These are phyloP conservation scores for Oemleria cerasiformis DNA, from an alignment of 306 rosid species.

Conservation along the genomic window DNA sequence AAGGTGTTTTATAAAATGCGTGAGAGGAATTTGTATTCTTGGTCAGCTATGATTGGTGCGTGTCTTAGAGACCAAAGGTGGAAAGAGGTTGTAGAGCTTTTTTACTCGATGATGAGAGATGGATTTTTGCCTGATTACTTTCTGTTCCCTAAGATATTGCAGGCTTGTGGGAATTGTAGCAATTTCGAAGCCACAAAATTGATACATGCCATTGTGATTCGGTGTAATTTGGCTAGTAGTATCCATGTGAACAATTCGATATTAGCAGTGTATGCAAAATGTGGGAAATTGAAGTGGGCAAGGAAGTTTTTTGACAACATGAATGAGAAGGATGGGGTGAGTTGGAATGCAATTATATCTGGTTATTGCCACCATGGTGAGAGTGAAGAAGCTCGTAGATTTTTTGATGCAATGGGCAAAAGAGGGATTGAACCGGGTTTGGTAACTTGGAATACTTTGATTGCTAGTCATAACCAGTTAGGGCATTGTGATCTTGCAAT, in stretches of 20 bases:
- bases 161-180: conserved; percentile 68
- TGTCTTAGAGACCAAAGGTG: conserved; percentile 60
- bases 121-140: conserved; percentile 71
- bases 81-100: conserved; percentile 64
- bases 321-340: conserved; percentile 55
- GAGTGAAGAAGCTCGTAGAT: conserved; percentile 49
- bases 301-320: conserved; percentile 55
- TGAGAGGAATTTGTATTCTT: conserved; percentile 78
- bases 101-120: conserved; percentile 57
- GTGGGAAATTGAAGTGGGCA: conserved; percentile 59
- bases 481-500: conserved; percentile 66
- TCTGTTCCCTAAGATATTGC: conserved; percentile 67
- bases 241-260: conserved; percentile 52
- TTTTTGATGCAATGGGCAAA: conserved; percentile 59
- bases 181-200: conserved; percentile 46
- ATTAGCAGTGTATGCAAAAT: conserved; percentile 63
- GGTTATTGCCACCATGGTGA: conserved; percentile 69
- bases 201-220: conserved; percentile 71
- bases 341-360: conserved; percentile 71
- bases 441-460: conserved; percentile 85
- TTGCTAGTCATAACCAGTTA: conserved; percentile 59
- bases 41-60: conserved; percentile 97
- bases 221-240: conserved; percentile 39
- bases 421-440: conserved; percentile 58
- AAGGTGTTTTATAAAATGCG: conserved; percentile 73